Conservation (phyloP, 2,329 filamentous ascomycete species). For the Mollisiaceae sp. region DNA sequence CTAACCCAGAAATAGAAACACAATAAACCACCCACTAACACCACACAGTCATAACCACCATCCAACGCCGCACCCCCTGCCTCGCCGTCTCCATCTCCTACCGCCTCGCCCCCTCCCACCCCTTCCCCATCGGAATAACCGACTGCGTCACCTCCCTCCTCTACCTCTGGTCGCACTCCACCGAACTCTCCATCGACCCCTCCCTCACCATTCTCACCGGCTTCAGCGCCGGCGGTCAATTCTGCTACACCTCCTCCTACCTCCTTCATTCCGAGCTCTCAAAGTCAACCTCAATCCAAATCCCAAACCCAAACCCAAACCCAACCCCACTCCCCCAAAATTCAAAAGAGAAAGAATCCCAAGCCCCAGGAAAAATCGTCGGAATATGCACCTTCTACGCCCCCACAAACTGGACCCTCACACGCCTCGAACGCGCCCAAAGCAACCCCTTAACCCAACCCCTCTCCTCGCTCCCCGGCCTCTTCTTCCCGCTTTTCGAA, state of each 20-base stretch:
- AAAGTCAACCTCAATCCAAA: too few relatives aligned
- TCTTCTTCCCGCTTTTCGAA: conserved; percentile 26
- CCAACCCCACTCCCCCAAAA: too few relatives aligned
- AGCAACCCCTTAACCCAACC: conserved; percentile 7
- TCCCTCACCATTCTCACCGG: conserved; percentile 50
- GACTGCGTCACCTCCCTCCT: conserved; percentile 56
- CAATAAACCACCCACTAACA: too few relatives aligned
- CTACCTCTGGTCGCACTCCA: conserved; percentile 27
- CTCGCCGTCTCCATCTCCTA: conserved; percentile 68
- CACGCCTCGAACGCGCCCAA: conserved; percentile 18
- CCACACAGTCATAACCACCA: conserved; percentile 50
- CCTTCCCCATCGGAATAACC: conserved; percentile 66
- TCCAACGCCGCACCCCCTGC: conserved; percentile 52
- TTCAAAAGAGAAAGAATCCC: too few relatives aligned
- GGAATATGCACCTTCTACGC: conserved; percentile 5
- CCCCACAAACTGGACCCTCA: conserved; percentile 15
- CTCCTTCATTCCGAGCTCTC: conserved; percentile 14
- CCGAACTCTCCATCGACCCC: conserved; percentile 29
- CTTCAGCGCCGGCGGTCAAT: conserved; percentile 50
- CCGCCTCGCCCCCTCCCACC: conserved; percentile 64
- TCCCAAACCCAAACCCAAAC: too few relatives aligned
- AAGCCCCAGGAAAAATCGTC: background rate
- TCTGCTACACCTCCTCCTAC: conserved; percentile 26
- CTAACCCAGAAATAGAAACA: too few relatives aligned
- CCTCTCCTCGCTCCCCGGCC: background rate